Conservation (phyloP, 345 rosid species). For the Atalantia buxifolia region DNA sequence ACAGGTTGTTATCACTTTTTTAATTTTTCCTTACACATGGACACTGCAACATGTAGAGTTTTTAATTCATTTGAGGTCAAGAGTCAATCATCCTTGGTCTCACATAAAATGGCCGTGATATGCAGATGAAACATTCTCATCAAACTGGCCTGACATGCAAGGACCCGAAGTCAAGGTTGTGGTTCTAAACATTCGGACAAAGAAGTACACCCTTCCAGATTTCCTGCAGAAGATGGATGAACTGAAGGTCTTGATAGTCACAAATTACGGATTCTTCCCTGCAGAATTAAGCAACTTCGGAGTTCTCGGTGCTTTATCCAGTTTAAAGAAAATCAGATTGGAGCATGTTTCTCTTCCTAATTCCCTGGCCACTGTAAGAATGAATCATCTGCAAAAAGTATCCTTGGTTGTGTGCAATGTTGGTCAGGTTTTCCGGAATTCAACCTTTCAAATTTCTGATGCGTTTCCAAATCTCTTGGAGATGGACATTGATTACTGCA, state of each 20-base stretch:
- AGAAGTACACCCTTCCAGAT: slow-evolving; percentile 37
- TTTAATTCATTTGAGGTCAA: background rate
- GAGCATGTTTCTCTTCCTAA: slow-evolving; percentile 35
- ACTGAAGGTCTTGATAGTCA: slow-evolving; percentile 46
- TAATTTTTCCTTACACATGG: background rate
- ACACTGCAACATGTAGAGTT: background rate
- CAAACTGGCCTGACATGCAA: slow-evolving; percentile 33
- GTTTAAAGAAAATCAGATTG: slow-evolving; percentile 52
- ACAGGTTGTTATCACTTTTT: slow-evolving; percentile 30
- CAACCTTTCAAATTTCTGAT: slow-evolving; percentile 3
- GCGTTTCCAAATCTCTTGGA: slow-evolving; percentile 41
- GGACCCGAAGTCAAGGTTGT: slow-evolving; percentile 43
- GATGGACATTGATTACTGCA: slow-evolving; percentile 48
- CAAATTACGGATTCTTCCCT: slow-evolving; percentile 30
- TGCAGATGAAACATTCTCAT: slow-evolving; percentile 52
- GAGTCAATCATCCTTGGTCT: no score
- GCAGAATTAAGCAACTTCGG: slow-evolving; percentile 35
- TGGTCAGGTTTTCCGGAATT: slow-evolving; percentile 21
- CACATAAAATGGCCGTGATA: background rate
- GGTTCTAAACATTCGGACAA: slow-evolving; percentile 39
- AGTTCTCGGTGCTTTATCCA: slow-evolving; percentile 28
- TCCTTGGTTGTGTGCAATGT: slow-evolving; percentile 46
- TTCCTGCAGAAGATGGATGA: slow-evolving; percentile 45
- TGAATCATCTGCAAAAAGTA: slow-evolving; percentile 38
- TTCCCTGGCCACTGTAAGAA: background rate